These are phyloP conservation scores for Urtica urens DNA, from an alignment of 306 rosid species.

Conservation along the genomic window DNA sequence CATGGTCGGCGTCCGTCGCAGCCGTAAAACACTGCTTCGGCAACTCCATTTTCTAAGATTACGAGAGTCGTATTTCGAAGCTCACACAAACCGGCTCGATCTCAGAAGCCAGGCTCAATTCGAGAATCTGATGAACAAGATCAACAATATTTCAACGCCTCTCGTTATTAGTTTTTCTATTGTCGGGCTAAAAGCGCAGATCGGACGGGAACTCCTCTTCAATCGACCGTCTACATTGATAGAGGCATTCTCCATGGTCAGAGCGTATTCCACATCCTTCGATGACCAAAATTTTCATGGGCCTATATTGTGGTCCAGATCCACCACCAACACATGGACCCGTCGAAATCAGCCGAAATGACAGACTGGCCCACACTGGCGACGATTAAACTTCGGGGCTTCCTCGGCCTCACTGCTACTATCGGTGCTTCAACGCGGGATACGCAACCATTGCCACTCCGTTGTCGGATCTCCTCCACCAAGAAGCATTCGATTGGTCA, in stretches of 20 bases:
- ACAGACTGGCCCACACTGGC: not conserved
- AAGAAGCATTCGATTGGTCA: not conserved
- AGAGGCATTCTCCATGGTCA: not conserved
- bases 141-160: not conserved
- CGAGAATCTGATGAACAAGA: not conserved
- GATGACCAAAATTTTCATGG: too few species aligned
- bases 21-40: not conserved
- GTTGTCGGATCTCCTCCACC: not conserved
- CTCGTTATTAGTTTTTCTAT: not conserved
- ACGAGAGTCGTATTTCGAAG: not conserved
- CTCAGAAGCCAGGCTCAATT: not conserved
- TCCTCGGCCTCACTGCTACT: not conserved
- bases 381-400: not conserved
- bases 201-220: not conserved
- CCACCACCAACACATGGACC: not conserved
- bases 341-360: not conserved
- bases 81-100: not conserved
- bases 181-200: not conserved
- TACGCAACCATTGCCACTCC: not conserved
- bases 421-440: not conserved
- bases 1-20: not conserved
- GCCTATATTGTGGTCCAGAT: too few species aligned
- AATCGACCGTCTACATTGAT: not conserved
- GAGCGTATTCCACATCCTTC: too few species aligned
- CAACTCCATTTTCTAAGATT: not conserved